These are phyloP conservation scores for Medicago ruthenica DNA, from an alignment of 306 rosid genomes.

Conservation along the genomic window DNA sequence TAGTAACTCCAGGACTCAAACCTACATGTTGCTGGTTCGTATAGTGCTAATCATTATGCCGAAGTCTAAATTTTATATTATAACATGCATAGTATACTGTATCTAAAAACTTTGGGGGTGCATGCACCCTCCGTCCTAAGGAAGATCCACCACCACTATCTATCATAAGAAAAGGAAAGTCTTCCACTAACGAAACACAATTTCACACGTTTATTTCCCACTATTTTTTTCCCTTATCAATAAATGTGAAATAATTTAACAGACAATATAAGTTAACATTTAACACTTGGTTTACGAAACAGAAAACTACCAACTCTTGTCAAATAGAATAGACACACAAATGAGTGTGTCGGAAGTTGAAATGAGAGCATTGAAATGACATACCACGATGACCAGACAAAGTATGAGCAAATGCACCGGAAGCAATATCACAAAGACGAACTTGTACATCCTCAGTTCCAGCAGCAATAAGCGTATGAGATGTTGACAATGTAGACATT, in stretches of 20 bases:
- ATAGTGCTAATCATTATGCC: not conserved
- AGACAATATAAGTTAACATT: constrained; percentile 19
- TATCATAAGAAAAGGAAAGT: not conserved
- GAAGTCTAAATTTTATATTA: not conserved
- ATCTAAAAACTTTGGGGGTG: not conserved
- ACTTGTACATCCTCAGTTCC: constrained; percentile 98
- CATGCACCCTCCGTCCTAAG: not conserved
- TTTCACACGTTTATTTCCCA: not conserved
- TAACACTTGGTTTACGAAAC: constrained; percentile 11
- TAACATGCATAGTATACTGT: not conserved
- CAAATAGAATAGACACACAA: constrained; percentile 11
- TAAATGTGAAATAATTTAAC: not conserved
- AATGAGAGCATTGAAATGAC: constrained; percentile 29
- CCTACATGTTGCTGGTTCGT: not conserved
- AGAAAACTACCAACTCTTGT: not conserved
- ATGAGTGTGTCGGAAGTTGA: not conserved
- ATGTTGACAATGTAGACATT: constrained; percentile 85
- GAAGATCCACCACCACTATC: not conserved
- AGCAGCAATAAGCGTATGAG: constrained; percentile 89
- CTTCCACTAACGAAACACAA: not conserved
- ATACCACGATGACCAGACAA: constrained; percentile 95
- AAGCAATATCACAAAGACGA: constrained; percentile 93
- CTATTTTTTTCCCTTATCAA: not conserved
- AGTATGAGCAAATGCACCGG: constrained; percentile 92
- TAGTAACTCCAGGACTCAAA: not conserved